Percentiles rank a stretch among this genome's conserved stretches.
Conservation (phyloP, 164 flowering plant genomes). For the Chloranthus sessilifolius region DNA sequence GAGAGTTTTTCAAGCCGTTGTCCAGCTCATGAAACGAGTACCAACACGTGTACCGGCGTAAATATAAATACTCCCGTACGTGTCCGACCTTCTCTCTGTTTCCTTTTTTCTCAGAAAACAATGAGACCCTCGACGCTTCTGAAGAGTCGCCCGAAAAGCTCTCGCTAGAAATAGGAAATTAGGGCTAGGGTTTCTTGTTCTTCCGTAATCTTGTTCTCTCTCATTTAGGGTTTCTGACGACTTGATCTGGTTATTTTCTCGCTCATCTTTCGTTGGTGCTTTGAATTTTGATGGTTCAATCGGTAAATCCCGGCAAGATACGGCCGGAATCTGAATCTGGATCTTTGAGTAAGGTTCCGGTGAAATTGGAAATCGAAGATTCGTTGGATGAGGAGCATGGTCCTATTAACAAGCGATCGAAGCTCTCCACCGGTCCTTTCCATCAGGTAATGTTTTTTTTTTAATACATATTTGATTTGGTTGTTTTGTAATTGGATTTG, state of each 20-base stretch:
- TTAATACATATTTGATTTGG: too few species aligned
- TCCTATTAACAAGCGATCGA: conserved; percentile 44
- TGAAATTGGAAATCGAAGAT: conserved; percentile 59
- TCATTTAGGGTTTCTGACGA: conserved; percentile 2
- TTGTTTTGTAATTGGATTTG: neutral
- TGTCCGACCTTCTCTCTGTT: neutral
- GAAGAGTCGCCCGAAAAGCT: neutral
- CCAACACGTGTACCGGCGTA: too few species aligned
- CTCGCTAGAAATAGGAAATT: too few species aligned
- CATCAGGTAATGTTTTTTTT: conserved; percentile 33
- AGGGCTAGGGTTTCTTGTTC: neutral
- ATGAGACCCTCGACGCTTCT: neutral
- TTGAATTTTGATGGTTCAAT: conserved; percentile 42
- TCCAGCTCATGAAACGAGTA: too few species aligned
- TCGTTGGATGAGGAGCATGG: conserved; percentile 46
- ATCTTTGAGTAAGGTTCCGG: conserved; percentile 30
- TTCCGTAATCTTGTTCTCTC: neutral
- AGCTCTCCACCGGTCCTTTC: conserved; percentile 17
- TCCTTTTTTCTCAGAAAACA: too few species aligned
- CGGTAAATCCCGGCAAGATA: conserved; percentile 43
- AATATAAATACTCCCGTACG: neutral
- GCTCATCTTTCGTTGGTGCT: neutral
- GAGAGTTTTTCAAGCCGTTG: too few species aligned
- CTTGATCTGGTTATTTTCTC: neutral
- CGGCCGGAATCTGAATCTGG: conserved; percentile 31